Base-by-base conservation (phyloP, 1,139 yeast genomes). In the Yamadazyma pseudoaaseri region DNA sequence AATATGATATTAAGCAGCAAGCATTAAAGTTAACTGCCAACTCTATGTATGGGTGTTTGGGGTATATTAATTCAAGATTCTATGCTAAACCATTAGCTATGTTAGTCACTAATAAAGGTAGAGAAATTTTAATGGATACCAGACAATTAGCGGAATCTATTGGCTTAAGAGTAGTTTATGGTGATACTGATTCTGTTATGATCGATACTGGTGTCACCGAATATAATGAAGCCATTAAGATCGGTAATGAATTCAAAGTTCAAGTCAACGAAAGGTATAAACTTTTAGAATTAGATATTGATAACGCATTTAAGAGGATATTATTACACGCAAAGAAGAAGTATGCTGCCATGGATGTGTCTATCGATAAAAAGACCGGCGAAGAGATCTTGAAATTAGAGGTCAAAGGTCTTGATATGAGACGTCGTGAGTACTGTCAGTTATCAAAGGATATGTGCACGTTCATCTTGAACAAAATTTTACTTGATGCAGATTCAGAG, bases 181-280 rank as follows among this genome's bases (percentile, higher is more conserved):
- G 99, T 70, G 99, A 94, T 66, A 94, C 99, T 0, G 99, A 94
- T 67, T 94, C 98, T 22, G 97, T 94, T 35, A 94, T 94, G 99
- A 89, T 94, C 54, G 95, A 92, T 58, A 89, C 97, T 2, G 90
- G 90, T 28, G 83, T 79, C 28, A 77, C 73, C 37, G 72, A 65
- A 26, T 84, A 75, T 52, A 60, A 64, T 21, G 96, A 86, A 29
- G 96, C 98, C 0, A 60, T 86, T 28, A 74, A 74, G 49, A 82
- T 89, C 45, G 99, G 97, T 29, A 81, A 82, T 32, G 83, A 82
- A 36, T 90, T 94, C 64, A 92, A 92, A 58, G 58, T 70, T 33
- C 74, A 80, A 42, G 97, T 94, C 36, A 94, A 94, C 58, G 95
- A 89, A 51, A 74, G 95, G 36, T 94, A 94, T 60, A 76, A 77